Percentiles rank a stretch among this genome's conserved stretches.
These are phyloP conservation scores for Russula brevipes DNA, from an alignment of 768 basidiomycete genomes.

Conservation along the genomic window DNA sequence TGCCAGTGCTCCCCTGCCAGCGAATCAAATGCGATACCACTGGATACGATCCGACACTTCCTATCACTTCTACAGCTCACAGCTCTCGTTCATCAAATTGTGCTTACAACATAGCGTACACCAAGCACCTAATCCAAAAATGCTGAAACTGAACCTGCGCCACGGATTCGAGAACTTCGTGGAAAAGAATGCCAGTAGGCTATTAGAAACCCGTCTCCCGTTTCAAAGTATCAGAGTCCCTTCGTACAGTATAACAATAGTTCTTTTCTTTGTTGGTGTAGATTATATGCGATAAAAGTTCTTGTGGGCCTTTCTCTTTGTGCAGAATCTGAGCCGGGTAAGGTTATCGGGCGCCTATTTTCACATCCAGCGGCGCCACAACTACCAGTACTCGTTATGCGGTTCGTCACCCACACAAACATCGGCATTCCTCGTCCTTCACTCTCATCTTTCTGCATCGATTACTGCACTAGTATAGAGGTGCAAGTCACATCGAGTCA, in stretches of 20 bases:
- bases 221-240: neutral
- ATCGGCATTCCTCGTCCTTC: no score
- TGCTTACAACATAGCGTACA: neutral
- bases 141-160: neutral
- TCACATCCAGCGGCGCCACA: no score
- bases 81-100: neutral
- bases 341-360: no score
- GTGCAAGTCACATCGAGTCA: no score
- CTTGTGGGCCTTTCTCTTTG: neutral
- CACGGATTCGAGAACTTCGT: neutral
- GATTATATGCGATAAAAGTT: conserved; percentile 1
- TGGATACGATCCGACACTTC: neutral
- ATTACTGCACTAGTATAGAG: no score
- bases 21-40: neutral
- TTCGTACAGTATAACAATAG: conserved; percentile 4
- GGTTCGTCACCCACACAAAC: no score
- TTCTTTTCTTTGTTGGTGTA: neutral
- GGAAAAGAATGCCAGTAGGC: neutral
- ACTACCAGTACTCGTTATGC: no score
- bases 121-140: conserved; percentile 7
- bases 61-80: neutral
- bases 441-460: no score
- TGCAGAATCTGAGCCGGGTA: neutral
- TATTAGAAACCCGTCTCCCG: neutral
- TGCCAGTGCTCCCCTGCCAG: neutral